Conservation (phyloP, 441 rosid genomes). For the Pelargonium fulgidum region DNA sequence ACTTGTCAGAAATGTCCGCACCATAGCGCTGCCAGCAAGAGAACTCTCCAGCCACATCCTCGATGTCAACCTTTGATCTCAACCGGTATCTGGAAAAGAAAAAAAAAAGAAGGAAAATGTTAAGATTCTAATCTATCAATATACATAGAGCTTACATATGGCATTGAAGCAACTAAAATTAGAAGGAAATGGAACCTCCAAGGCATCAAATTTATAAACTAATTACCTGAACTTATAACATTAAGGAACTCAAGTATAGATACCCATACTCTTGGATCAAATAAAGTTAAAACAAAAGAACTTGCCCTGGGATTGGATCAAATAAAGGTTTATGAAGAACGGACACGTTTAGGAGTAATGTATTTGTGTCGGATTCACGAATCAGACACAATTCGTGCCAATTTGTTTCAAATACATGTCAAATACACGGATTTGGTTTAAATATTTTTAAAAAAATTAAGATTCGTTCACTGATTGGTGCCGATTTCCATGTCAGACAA, state of each 20-base stretch:
- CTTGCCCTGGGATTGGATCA: no score
- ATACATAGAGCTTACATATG: background rate
- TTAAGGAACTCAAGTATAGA: background rate
- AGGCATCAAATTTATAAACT: background rate
- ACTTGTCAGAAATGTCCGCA: slow-evolving; percentile 30
- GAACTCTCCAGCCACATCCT: slow-evolving; percentile 58
- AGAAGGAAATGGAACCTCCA: background rate
- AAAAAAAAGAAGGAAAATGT: slow-evolving; percentile 1
- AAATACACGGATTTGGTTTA: no score
- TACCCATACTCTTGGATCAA: no score
- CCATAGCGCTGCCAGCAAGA: slow-evolving; percentile 84
- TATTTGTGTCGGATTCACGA: no score
- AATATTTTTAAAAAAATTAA: no score
- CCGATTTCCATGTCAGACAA: no score
- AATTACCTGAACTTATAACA: background rate
- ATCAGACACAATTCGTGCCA: no score
- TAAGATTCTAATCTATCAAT: background rate
- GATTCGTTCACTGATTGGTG: no score
- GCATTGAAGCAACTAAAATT: background rate
- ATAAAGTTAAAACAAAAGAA: no score
- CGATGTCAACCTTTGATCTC: slow-evolving; percentile 87
- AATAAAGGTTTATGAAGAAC: no score
- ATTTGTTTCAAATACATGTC: no score
- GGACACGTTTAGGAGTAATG: no score
- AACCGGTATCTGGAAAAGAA: slow-evolving; percentile 56